phyloP scores from a whole-genome alignment of 305 asterid species.

The Rubia peregrina region DNA sequence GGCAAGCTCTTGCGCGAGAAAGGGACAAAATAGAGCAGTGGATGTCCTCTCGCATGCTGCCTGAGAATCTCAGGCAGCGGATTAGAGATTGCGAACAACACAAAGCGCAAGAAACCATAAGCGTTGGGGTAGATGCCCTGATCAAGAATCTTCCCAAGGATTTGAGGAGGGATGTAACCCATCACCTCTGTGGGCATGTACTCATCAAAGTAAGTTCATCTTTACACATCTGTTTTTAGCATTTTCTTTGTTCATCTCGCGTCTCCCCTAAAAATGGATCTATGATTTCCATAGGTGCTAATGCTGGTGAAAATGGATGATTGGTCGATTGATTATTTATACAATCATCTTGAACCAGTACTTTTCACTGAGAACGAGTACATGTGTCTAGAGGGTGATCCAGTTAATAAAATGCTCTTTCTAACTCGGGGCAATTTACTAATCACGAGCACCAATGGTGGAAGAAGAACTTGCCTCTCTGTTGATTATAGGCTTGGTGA shows the following conservation, averaged over 20 bases:
- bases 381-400: conserved; percentile 56
- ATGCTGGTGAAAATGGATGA: conserved; percentile 53
- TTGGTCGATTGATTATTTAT: conserved; percentile 43
- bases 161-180: conserved; percentile 56
- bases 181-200: conserved; percentile 46
- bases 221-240: too few relatives aligned
- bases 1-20: conserved; percentile 14
- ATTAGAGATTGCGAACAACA: conserved; percentile 53
- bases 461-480: conserved; percentile 43
- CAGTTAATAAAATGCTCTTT: conserved; percentile 54
- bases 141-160: conserved; percentile 56
- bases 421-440: conserved; percentile 44
- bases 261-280: neutral
- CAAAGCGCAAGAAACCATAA: conserved; percentile 59
- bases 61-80: conserved; percentile 38
- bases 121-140: conserved; percentile 50
- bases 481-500: conserved; percentile 43
- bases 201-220: conserved; percentile 36
- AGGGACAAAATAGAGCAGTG: conserved; percentile 29
- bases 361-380: conserved; percentile 40
- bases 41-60: conserved; percentile 57
- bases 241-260: too few relatives aligned
- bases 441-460: conserved; percentile 48
- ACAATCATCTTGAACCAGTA: conserved; percentile 37
- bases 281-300: conserved; percentile 36